Conservation (phyloP, 1,139 yeast species). For the Pichia sp. region DNA sequence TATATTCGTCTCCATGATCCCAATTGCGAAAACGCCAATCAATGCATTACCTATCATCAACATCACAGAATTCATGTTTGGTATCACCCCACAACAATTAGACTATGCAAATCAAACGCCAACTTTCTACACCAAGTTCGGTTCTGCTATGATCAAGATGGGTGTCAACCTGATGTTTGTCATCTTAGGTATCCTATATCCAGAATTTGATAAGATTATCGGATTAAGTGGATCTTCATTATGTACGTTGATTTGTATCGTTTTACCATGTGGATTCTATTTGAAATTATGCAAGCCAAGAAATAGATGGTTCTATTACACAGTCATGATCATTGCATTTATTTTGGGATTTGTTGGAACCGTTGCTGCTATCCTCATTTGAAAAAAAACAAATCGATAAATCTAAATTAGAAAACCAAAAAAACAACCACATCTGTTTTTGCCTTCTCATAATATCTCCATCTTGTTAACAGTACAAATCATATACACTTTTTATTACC, state of each 20-base stretch:
- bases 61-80: constrained; percentile 51
- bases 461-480: too few species aligned
- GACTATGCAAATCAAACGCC: constrained; percentile 16
- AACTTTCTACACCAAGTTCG: constrained; percentile 15
- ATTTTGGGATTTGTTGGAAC: constrained; percentile 32
- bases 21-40: constrained; percentile 58
- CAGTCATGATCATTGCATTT: constrained; percentile 26
- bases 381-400: too few species aligned
- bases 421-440: too few species aligned
- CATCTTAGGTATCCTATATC: constrained; percentile 49
- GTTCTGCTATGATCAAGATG: constrained; percentile 35
- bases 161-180: constrained; percentile 54
- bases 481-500: too few species aligned
- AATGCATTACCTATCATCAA: constrained; percentile 58
- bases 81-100: constrained; percentile 33
- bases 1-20: constrained; percentile 51
- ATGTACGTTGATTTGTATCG: constrained; percentile 54
- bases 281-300: constrained; percentile 34
- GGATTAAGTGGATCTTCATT: constrained; percentile 59
- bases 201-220: constrained; percentile 56
- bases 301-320: constrained; percentile 25
- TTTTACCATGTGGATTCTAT: constrained; percentile 55
- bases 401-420: too few species aligned
- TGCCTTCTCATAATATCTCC: too few species aligned
- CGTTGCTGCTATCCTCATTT: constrained; percentile 27